Evolutionary conservation across 257 asterid species (phyloP).

Genomic region (Nicotiana knightiana): DNA sequence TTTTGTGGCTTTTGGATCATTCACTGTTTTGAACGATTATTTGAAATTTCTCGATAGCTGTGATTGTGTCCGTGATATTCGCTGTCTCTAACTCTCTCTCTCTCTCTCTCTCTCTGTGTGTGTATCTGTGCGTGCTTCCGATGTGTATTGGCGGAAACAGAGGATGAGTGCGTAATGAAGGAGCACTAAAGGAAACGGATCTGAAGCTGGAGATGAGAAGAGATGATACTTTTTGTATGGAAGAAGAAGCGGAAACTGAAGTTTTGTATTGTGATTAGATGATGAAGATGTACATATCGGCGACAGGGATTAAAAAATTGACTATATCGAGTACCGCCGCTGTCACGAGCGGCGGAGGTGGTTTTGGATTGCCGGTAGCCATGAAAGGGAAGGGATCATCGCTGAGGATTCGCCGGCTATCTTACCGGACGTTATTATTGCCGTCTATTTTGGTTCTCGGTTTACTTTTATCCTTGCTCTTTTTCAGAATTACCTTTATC

Average conservation of each 20-base stretch:
- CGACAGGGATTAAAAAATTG: constrained; percentile 43
- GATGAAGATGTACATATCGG: constrained; percentile 50
- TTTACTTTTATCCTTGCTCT: constrained; percentile 47
- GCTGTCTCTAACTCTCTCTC: not conserved
- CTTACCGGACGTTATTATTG: constrained; percentile 45
- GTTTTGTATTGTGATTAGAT: constrained; percentile 19
- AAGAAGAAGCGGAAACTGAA: constrained; percentile 17
- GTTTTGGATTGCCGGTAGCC: constrained; percentile 14
- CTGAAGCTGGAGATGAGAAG: constrained; percentile 5
- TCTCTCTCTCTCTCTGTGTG: not conserved
- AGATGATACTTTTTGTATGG: constrained; percentile 14
- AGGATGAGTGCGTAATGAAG: not conserved
- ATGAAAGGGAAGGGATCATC: constrained; percentile 40
- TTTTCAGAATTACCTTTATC: constrained; percentile 52
- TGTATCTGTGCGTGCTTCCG: not conserved
- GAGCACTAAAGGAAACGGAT: not conserved
- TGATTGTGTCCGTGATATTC: not conserved
- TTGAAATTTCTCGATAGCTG: not conserved
- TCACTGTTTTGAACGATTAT: not conserved
- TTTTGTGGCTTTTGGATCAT: not conserved
- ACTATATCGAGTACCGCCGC: constrained; percentile 25
- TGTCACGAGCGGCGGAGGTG: constrained; percentile 25
- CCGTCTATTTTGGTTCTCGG: constrained; percentile 41
- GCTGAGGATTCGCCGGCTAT: constrained; percentile 34
- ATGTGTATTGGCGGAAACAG: not conserved